Evolutionary conservation across 352 stramenopile species (phyloP).

Genomic region (Thalassiosira hispida): DNA sequence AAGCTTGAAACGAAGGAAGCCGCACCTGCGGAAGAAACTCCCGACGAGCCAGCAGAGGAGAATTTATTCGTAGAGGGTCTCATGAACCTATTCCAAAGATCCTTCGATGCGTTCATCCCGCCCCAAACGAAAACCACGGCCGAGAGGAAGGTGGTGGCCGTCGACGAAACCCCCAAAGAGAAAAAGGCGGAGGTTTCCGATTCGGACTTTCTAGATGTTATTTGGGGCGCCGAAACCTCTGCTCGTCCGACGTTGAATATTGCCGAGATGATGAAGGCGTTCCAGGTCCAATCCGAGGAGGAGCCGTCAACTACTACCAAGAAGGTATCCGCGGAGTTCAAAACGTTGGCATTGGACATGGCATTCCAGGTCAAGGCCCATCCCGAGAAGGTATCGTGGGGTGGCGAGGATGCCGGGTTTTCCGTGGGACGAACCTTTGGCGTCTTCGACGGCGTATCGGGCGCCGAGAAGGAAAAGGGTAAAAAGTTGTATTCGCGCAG

Average conservation of each 20-base stretch:
- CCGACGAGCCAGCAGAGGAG: not conserved
- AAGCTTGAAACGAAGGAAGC: constrained; percentile 13
- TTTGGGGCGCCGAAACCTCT: constrained; percentile 53
- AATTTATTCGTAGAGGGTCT: constrained; percentile 54
- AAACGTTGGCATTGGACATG: constrained; percentile 55
- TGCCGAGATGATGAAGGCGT: constrained; percentile 60
- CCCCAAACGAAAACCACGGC: constrained; percentile 1
- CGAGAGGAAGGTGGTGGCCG: constrained; percentile 17
- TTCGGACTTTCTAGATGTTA: constrained; percentile 50
- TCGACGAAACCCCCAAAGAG: constrained; percentile 6
- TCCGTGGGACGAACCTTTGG: constrained; percentile 74
- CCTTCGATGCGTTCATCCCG: constrained; percentile 36
- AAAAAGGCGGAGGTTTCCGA: constrained; percentile 54
- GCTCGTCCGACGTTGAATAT: constrained; percentile 46
- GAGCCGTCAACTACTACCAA: constrained; percentile 2
- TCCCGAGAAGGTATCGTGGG: constrained; percentile 80
- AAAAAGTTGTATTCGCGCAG: constrained; percentile 78
- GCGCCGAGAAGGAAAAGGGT: constrained; percentile 73
- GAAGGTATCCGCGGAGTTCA: constrained; percentile 24
- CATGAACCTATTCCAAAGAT: constrained; percentile 47
- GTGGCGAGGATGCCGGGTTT: constrained; percentile 83
- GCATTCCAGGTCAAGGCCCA: constrained; percentile 72
- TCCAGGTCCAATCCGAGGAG: constrained; percentile 44
- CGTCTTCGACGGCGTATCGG: constrained; percentile 84
- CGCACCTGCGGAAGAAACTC: not conserved